Conservation (phyloP, 2,329 filamentous ascomycete genomes). For the Clarireedia homoeocarpa region DNA sequence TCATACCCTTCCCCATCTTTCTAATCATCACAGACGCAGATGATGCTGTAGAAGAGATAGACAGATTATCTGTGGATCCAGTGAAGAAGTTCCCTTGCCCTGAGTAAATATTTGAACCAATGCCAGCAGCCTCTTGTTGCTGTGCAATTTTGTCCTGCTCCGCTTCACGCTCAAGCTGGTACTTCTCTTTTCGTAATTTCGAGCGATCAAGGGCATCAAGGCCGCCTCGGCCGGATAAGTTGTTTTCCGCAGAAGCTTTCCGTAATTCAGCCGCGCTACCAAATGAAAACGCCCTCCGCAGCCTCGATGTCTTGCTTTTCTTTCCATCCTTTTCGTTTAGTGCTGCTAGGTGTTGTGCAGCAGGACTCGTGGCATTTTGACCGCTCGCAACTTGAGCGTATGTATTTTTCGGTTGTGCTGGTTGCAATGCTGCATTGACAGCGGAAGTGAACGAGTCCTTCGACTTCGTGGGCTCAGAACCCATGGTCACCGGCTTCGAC, state of each 20-base stretch:
- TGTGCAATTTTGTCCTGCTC: slow-evolving; percentile 89
- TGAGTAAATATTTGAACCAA: slow-evolving; percentile 90
- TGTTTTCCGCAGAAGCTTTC: slow-evolving; percentile 60
- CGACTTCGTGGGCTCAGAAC: slow-evolving; percentile 41
- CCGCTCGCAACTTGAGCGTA: slow-evolving; percentile 28
- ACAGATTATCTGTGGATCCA: slow-evolving; percentile 90
- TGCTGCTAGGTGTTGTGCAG: slow-evolving; percentile 78
- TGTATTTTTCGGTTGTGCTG: slow-evolving; percentile 23
- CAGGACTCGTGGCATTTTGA: slow-evolving; percentile 43
- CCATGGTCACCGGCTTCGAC: slow-evolving; percentile 62
- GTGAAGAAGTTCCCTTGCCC: slow-evolving; percentile 77
- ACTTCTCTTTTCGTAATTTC: slow-evolving; percentile 58
- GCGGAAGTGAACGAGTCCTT: slow-evolving; percentile 35
- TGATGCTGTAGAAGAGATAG: slow-evolving; percentile 82
- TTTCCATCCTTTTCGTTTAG: slow-evolving; percentile 73
- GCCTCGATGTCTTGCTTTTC: slow-evolving; percentile 77
- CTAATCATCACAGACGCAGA: slow-evolving; percentile 90
- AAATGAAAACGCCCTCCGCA: slow-evolving; percentile 92
- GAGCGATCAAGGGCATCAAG: slow-evolving; percentile 35
- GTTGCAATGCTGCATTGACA: slow-evolving; percentile 29
- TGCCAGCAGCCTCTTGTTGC: slow-evolving; percentile 83
- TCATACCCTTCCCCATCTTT: slow-evolving; percentile 99
- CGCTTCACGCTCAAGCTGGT: slow-evolving; percentile 59
- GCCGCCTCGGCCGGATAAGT: slow-evolving; percentile 20
- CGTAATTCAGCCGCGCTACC: slow-evolving; percentile 88